Base-by-base conservation (phyloP, 768 basidiomycete species). In the Gloeophyllum trabeum region DNA sequence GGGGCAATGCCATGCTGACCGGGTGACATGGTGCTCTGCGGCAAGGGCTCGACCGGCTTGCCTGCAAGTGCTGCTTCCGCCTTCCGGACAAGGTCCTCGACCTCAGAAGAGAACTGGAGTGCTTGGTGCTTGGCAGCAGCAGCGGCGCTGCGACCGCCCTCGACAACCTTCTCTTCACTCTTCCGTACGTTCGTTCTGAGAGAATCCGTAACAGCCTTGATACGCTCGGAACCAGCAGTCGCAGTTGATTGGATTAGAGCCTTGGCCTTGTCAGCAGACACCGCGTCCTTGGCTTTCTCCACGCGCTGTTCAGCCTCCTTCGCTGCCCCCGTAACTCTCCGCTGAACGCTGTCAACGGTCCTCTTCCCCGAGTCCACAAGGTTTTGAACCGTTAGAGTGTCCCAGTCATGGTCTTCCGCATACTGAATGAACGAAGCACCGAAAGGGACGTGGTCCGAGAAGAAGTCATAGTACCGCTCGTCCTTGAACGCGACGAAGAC, bases 391-490 rank as follows among this genome's bases (percentile, higher is more conserved):
- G 87, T 86, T 46, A 88, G 61, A 4, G 69, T 73, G 51, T 92
- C 85, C 86, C 88, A 92, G 12, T 77, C 71, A 43, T 78, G 66
- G 22, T 72, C 67, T 54, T 96, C 89, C 6, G 83, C 85, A 54
- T 78, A 90, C 45, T 92, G 82, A 30, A 93, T 67, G 60, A 93
- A 68, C 14, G 73, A 55, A 47, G 81, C 73, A 22, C 80, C 91
- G 28, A 87, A 69, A 2, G 93, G 93, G 42, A 92, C 77, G 34
- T 74, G 68, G 51, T 81, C 75, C 43, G 78, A 71, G 68, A 96
- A 96, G 57, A 94, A 71, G 49, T 93, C 84, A 55, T 85, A 79
- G 66, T 93, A 96, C 2, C 66, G 59, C 50, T 80, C 81, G 59
- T 75, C 79, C 52, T 82, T 73, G 65, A 84, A 82, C 18, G 88